phyloP scores from a whole-genome alignment of 192 early-diverging fungal genomes.

The Glomus cerebriforme region DNA sequence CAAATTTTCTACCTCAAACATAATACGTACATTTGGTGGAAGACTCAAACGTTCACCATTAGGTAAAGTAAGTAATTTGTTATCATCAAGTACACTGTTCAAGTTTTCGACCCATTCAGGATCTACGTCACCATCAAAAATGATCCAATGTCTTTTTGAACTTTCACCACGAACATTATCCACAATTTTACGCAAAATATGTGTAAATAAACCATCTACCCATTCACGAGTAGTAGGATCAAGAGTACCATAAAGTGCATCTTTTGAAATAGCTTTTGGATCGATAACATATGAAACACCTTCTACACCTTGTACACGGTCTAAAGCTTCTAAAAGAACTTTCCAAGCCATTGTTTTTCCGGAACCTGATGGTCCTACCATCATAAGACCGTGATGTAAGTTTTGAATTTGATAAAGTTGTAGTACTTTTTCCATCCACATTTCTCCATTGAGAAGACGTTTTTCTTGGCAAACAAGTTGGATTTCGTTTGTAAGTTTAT shows the following conservation, averaged over 20 bases:
- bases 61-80: slow-evolving; percentile 93
- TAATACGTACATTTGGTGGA: slow-evolving; percentile 93
- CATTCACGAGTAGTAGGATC: slow-evolving; percentile 99
- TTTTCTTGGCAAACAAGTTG: slow-evolving; percentile 74
- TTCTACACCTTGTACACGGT: slow-evolving; percentile 86
- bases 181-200: slow-evolving; percentile 95
- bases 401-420: slow-evolving; percentile 98
- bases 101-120: slow-evolving; percentile 99
- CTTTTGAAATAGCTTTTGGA: slow-evolving; percentile 97
- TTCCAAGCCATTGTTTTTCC: slow-evolving; percentile 96
- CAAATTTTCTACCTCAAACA: slow-evolving; percentile 99
- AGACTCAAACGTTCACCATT: slow-evolving; percentile 97
- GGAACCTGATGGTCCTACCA: slow-evolving; percentile 97
- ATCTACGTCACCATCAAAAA: slow-evolving; percentile 99
- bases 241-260: slow-evolving; percentile 92
- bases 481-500: slow-evolving; percentile 73
- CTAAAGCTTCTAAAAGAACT: slow-evolving; percentile 87
- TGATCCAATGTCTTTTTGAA: slow-evolving; percentile 95
- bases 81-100: slow-evolving; percentile 93
- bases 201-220: slow-evolving; percentile 99
- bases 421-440: slow-evolving; percentile 96
- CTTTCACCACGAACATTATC: slow-evolving; percentile 98
- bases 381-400: slow-evolving; percentile 99
- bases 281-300: slow-evolving; percentile 95
- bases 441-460: slow-evolving; percentile 70